A percentile compares a stretch with the other conserved stretches of the same genome.
Conservation (phyloP, 1,284 basidiomycete genomes). For the Puccinia hordei region DNA sequence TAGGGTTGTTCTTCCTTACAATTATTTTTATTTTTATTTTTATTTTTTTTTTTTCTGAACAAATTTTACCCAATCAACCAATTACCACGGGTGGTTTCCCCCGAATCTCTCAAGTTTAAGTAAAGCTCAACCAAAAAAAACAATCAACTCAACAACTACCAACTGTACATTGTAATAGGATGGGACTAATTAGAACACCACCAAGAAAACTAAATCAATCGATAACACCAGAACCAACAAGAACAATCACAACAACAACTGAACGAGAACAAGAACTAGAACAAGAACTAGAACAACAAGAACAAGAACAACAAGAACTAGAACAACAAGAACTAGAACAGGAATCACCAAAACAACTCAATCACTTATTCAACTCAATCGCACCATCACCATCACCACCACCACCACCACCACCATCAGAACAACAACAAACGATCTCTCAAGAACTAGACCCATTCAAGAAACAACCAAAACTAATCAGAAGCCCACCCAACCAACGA, state of each 20-base stretch:
- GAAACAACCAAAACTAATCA: conserved; percentile 20
- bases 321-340: no score
- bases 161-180: not conserved
- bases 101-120: no score
- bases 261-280: not conserved
- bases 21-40: no score
- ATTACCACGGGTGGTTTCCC: no score
- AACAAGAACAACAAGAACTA: not conserved
- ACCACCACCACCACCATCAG: not conserved
- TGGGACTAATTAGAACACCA: conserved; percentile 18
- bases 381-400: not conserved
- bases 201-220: not conserved
- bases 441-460: conserved; percentile 29
- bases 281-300: not conserved
- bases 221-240: not conserved
- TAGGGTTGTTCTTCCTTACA: no score
- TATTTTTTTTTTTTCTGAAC: no score
- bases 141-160: no score
- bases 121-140: no score
- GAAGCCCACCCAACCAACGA: conserved; percentile 14
- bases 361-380: not conserved
- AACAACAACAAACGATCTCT: no score
- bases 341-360: not conserved
- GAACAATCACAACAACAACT: no score
- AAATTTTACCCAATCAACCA: no score